Conservation (phyloP, 768 basidiomycete species). For the Sporobolomyces phaffii region DNA sequence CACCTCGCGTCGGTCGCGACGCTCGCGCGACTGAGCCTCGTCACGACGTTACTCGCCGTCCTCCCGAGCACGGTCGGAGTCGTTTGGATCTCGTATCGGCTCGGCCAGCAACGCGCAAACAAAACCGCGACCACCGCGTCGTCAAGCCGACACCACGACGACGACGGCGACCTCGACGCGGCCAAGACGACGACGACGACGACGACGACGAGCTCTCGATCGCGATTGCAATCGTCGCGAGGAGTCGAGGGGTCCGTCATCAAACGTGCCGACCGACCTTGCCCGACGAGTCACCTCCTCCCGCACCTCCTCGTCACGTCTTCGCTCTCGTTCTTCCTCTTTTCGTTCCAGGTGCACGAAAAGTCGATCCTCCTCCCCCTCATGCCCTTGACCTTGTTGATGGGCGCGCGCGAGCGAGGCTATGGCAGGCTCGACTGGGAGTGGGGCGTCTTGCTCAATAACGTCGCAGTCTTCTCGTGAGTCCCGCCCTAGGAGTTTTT, state of each 20-base stretch:
- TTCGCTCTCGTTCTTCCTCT: slow-evolving; percentile 88
- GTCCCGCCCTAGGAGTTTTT: slow-evolving; percentile 42
- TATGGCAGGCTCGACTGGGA: slow-evolving; percentile 56
- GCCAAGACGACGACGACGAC: too few species aligned
- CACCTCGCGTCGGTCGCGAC: slow-evolving; percentile 50
- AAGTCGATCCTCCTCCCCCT: slow-evolving; percentile 83
- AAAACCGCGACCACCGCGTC: too few species aligned
- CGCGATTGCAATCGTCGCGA: too few species aligned
- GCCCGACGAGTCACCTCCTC: slow-evolving; percentile 61
- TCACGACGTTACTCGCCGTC: slow-evolving; percentile 66
- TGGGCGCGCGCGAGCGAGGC: slow-evolving; percentile 49
- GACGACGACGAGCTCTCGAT: too few species aligned
- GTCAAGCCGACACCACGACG: too few species aligned
- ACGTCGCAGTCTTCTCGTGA: slow-evolving; percentile 81
- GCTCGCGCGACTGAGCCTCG: slow-evolving; percentile 56
- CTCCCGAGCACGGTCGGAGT: slow-evolving; percentile 47
- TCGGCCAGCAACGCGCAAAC: slow-evolving; percentile 31
- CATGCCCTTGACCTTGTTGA: slow-evolving; percentile 71
- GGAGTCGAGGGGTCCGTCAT: too few species aligned
- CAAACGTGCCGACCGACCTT: too few species aligned
- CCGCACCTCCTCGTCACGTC: slow-evolving; percentile 73
- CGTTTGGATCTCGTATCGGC: slow-evolving; percentile 31
- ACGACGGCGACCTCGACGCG: too few species aligned
- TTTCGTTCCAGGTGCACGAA: slow-evolving; percentile 95
- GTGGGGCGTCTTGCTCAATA: slow-evolving; percentile 69